These are phyloP conservation scores for Trichocladium uniseriatum DNA, from an alignment of 495 filamentous ascomycete species.

Conservation along the genomic window DNA sequence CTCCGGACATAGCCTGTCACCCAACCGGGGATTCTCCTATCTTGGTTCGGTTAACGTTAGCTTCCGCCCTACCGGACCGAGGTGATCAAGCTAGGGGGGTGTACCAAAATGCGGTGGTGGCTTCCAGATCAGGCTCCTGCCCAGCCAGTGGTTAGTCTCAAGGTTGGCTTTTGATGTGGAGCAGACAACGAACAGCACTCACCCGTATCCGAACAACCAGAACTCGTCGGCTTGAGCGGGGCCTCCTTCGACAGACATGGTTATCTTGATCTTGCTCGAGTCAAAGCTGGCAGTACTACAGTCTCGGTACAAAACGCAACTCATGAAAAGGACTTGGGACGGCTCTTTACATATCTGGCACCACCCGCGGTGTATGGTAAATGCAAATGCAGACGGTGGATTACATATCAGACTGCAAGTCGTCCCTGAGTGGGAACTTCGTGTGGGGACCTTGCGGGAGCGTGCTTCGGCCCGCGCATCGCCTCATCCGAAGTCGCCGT, in stretches of 20 bases:
- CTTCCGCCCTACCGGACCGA: conserved; percentile 5
- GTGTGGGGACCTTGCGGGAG: background rate
- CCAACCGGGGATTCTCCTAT: conserved; percentile 79
- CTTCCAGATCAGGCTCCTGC: conserved; percentile 95
- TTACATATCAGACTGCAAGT: too few species aligned
- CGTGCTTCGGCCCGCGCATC: conserved; percentile 10
- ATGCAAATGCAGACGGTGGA: too few species aligned
- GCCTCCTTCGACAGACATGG: conserved; percentile 17
- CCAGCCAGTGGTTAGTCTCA: conserved; percentile 18
- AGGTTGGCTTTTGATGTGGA: background rate
- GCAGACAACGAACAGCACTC: conserved; percentile 19
- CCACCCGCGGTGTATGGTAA: too few species aligned
- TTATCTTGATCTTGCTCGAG: background rate
- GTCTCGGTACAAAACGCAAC: too few species aligned
- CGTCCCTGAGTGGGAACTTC: background rate
- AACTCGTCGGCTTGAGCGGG: conserved; percentile 45
- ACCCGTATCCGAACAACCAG: conserved; percentile 94
- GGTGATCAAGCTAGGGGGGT: background rate
- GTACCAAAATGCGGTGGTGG: conserved; percentile 91
- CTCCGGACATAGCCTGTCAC: conserved; percentile 89
- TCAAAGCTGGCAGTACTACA: too few species aligned
- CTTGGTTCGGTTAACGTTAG: conserved; percentile 40
- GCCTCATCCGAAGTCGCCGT: conserved; percentile 4
- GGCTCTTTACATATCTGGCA: too few species aligned
- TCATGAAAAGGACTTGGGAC: too few species aligned